Conservation (phyloP, 176 grass and related monocot genomes). For the Oryza brachyantha region DNA sequence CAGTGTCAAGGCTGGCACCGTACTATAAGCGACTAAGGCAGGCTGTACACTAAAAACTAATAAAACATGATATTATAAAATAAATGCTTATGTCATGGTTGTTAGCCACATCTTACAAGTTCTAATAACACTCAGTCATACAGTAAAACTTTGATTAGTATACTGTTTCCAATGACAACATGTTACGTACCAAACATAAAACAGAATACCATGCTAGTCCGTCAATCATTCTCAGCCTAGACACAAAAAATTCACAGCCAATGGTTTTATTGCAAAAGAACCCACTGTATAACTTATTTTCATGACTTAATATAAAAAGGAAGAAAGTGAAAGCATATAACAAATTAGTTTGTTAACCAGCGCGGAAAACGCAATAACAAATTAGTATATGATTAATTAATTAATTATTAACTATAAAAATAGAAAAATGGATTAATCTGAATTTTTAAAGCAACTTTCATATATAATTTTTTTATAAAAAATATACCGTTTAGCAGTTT, state of each 20-base stretch:
- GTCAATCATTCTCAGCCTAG: background rate
- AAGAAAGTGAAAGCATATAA: background rate
- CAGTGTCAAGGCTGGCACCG: background rate
- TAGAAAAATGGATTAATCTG: no score
- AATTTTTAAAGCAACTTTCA: no score
- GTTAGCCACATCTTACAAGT: conserved; percentile 25
- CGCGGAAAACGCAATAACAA: no score
- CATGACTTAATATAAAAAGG: conserved; percentile 1
- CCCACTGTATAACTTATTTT: background rate
- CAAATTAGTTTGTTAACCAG: no score
- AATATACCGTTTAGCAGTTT: no score
- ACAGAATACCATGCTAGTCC: background rate
- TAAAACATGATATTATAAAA: background rate
- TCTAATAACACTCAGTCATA: background rate
- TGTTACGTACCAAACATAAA: conserved; percentile 2
- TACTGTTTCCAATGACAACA: background rate
- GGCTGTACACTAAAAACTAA: conserved; percentile 21
- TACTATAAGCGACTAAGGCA: conserved; percentile 3
- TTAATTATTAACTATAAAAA: no score
- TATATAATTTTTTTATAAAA: no score
- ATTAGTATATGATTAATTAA: no score
- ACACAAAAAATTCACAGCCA: background rate
- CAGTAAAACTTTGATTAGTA: background rate
- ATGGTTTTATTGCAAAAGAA: conserved; percentile 6
- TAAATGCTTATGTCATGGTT: conserved; percentile 5